A percentile compares a stretch with the other conserved stretches of the same genome.
Evolutionary conservation across 2,329 filamentous ascomycete genomes (phyloP).

Genomic region (Claviceps lovelessii): DNA sequence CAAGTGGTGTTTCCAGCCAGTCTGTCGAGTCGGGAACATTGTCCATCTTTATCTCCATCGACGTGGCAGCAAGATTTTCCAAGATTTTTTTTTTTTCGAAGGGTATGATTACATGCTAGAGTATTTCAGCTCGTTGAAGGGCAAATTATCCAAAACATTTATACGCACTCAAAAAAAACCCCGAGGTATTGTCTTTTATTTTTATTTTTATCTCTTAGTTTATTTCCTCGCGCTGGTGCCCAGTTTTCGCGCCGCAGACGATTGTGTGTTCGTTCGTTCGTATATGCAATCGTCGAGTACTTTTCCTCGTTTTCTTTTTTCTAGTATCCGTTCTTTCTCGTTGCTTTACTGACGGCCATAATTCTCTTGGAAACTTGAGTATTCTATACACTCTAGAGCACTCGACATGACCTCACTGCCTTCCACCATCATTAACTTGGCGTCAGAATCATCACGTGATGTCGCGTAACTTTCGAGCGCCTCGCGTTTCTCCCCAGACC

Average conservation of each 20-base stretch:
- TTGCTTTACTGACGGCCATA: not conserved
- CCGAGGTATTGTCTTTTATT: not conserved
- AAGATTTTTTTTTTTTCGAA: not conserved
- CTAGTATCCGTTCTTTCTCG: not conserved
- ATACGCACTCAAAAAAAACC: not conserved
- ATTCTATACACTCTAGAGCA: not conserved
- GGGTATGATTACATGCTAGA: not conserved
- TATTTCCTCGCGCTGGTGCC: not conserved
- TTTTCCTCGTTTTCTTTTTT: not conserved
- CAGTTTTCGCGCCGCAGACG: not conserved
- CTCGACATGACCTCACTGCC: not conserved
- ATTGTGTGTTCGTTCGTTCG: not conserved
- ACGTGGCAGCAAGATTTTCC: conserved; percentile 12
- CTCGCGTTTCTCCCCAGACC: not conserved
- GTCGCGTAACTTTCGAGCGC: conserved; percentile 15
- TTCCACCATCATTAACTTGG: not conserved
- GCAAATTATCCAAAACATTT: not conserved
- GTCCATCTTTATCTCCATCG: conserved; percentile 9
- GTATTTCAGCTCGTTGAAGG: not conserved
- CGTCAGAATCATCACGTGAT: conserved; percentile 19
- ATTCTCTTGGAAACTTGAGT: too few species aligned
- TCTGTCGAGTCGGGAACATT: conserved; percentile 65
- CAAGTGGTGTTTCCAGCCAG: conserved; percentile 60
- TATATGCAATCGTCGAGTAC: not conserved
- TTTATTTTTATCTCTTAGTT: not conserved